These are phyloP conservation scores for Talaromyces sp. DNA, from an alignment of 2,329 filamentous ascomycete species.

Conservation along the genomic window DNA sequence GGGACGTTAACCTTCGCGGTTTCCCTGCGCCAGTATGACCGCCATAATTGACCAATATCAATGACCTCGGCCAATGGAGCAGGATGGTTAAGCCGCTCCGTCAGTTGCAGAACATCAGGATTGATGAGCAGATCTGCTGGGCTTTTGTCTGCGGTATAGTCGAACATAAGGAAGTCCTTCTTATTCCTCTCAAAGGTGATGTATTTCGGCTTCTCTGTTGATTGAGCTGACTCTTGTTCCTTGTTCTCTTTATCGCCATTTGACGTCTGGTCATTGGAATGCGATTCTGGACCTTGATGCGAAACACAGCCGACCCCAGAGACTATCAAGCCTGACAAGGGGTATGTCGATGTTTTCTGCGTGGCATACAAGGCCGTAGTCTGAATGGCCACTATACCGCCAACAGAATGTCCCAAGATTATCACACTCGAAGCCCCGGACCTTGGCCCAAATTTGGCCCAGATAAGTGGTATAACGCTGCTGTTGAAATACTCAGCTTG, in stretches of 20 bases:
- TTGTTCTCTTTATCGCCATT: not conserved
- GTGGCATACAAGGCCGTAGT: not conserved
- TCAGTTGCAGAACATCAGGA: not conserved
- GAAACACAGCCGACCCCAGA: not conserved
- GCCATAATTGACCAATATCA: not conserved
- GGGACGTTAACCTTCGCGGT: not conserved
- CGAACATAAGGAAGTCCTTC: not conserved
- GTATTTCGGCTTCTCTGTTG: not conserved
- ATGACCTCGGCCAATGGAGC: not conserved
- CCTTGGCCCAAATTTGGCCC: not conserved
- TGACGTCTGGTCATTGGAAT: not conserved
- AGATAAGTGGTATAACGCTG: not conserved
- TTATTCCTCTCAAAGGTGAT: not conserved
- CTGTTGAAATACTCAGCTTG: not conserved
- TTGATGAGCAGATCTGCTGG: not conserved
- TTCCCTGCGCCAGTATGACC: not conserved
- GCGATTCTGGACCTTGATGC: not conserved
- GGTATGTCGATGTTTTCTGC: not conserved
- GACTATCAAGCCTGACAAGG: not conserved
- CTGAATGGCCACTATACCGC: not conserved
- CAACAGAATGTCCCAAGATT: conserved; percentile 1
- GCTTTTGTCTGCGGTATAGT: not conserved
- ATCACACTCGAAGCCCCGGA: not conserved
- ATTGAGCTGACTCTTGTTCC: not conserved
- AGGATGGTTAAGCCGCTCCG: not conserved